These are phyloP conservation scores for Ustilago trichophora DNA, from an alignment of 1,284 basidiomycete genomes.

Conservation along the genomic window DNA sequence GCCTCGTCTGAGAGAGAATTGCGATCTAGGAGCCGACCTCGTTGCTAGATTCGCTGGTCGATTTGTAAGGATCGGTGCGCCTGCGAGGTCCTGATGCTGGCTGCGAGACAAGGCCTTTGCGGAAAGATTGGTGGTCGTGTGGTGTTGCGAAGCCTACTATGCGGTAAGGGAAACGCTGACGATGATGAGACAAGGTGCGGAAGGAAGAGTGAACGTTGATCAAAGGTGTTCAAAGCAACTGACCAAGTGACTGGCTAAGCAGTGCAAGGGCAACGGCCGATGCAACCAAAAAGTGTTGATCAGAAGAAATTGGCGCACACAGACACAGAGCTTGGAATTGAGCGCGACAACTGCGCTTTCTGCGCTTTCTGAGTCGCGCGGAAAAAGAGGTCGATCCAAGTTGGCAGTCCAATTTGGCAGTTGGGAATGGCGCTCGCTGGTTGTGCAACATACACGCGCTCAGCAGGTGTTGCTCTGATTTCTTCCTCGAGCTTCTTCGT, in stretches of 20 bases:
- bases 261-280: too few relatives aligned
- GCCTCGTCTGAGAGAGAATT: too few relatives aligned
- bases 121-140: not conserved
- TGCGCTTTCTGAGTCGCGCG: constrained; percentile 6
- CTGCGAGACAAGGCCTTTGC: not conserved
- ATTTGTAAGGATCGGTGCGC: too few relatives aligned
- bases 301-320: constrained; percentile 16
- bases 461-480: constrained; percentile 7
- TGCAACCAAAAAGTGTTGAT: constrained; percentile 25
- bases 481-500: constrained; percentile 20
- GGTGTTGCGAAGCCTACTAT: not conserved
- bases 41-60: too few relatives aligned
- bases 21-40: too few relatives aligned
- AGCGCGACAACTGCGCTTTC: not conserved
- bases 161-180: not conserved
- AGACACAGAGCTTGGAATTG: not conserved
- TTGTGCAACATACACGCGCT: too few relatives aligned
- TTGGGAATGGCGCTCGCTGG: too few relatives aligned
- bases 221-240: constrained; percentile 7
- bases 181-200: constrained; percentile 2
- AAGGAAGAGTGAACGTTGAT: not conserved
- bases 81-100: not conserved
- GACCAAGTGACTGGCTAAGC: too few relatives aligned
- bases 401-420: too few relatives aligned
- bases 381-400: not conserved